Percentiles rank a stretch among this genome's conserved stretches.
Evolutionary conservation across 495 filamentous ascomycete genomes (phyloP).

Genomic region (Jackrogersella multiformis): DNA sequence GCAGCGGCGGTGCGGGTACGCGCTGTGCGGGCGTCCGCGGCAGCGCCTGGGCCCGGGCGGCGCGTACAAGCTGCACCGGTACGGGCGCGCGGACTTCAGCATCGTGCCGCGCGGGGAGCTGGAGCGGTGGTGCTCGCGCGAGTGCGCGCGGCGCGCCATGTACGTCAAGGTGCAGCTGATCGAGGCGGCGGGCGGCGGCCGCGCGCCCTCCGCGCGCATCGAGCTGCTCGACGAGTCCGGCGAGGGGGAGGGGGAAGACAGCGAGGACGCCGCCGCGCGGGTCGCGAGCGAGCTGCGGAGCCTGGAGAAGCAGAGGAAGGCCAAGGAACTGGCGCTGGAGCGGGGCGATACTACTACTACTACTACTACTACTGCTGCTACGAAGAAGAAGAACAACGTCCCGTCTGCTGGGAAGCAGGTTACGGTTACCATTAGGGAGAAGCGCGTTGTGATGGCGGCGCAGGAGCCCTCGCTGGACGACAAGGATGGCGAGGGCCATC

Average conservation of each 20-base stretch:
- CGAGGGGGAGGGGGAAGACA: conserved; percentile 20
- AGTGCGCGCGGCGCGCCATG: conserved; percentile 79
- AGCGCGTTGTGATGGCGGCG: conserved; percentile 42
- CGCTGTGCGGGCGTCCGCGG: conserved; percentile 71
- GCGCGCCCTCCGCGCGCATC: conserved; percentile 60
- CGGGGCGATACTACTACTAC: conserved; percentile 64
- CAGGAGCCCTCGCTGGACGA: conserved; percentile 50
- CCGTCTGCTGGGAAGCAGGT: conserved; percentile 19
- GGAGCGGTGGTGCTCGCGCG: conserved; percentile 87
- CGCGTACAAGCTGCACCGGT: conserved; percentile 58
- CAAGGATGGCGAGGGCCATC: conserved; percentile 49
- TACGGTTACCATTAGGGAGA: conserved; percentile 61
- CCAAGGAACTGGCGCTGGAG: conserved; percentile 60
- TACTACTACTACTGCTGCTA: too few species aligned
- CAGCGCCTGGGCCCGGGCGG: conserved; percentile 54
- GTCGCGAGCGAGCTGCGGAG: conserved; percentile 49
- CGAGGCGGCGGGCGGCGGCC: conserved; percentile 79
- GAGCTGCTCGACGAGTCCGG: conserved; percentile 63
- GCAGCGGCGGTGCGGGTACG: conserved; percentile 80
- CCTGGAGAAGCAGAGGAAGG: conserved; percentile 50
- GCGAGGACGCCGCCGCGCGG: conserved; percentile 8
- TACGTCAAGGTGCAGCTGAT: conserved; percentile 87
- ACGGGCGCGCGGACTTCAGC: conserved; percentile 61
- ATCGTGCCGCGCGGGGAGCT: conserved; percentile 69
- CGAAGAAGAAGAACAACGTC: neutral